Base-by-base conservation (phyloP, 345 rosid species). In the Garcia nutans region DNA sequence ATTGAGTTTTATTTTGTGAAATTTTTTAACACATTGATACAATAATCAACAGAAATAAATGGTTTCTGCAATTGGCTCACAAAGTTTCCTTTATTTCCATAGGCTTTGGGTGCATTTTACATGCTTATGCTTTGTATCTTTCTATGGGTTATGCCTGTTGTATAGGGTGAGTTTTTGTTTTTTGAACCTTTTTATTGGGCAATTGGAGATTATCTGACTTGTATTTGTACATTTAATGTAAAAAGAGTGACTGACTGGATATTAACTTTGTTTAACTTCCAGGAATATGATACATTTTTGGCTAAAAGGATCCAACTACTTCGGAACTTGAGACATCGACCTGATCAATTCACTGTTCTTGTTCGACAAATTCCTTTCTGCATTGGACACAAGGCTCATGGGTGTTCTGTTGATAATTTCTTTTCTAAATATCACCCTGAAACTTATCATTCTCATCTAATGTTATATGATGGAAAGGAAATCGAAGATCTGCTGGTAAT, bases 91-190 rank as follows among this genome's bases (percentile, higher is more conserved):
- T 49, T 23, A 26, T 66, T 59, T 77, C 54, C 8, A 8, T 83
- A 95, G 99, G 93, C 91, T 95, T 56, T 95, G 98, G 99, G 93
- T 90, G 79, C 98, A 95, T 83, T 90, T 95, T 81, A 65, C 86
- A 31, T 90, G 97, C 87, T 81, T 91, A 87, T 95, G 96, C 83
- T 72, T 90, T 68, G 84, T 95, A 84, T 88, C 99, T 66, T 76
- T 90, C 72, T 89, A 86, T 81, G 97, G 90, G 73, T 75, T 89
- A 59, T 86, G 79, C 87, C 86, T 93, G 52, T 63, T 90, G 80
- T 81, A 89, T 78, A 89, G 84, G 97, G 96, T 95, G 78, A 76
- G 79, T 15, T 80, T 69, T 37, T 37, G 22, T 12, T 72, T 17
- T 54, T 54, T 5, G 19, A 54, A 17, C 20, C 1, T 5, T 54